Base-by-base conservation (phyloP, 192 early-diverging fungal genomes). In the Pilaira anomala region DNA sequence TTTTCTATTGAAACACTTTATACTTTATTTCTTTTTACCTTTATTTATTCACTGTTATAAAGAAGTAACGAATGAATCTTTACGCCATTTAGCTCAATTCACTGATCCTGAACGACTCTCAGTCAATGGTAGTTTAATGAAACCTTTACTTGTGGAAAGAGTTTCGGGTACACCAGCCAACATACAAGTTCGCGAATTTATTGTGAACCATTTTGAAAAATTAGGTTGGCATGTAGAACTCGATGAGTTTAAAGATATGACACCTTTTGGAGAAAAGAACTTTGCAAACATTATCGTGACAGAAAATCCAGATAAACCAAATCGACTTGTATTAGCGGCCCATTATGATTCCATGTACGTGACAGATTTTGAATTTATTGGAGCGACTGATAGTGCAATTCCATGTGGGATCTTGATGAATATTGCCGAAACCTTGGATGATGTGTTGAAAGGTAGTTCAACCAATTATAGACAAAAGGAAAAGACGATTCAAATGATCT, bases 261-360 rank as follows among this genome's bases (percentile, higher is more conserved):
- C 96, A 5, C 96, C 96, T 12, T 65, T 80, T 48, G 96, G 96
- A 6, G 22, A 65, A 28, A 88, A 85, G 55, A 58, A 67, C 1
- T 94, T 98, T 72, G 82, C 81, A 50, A 98, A 98, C 76, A 84
- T 96, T 51, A 88, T 98, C 61, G 91, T 87, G 29, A 98, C 96
- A 24, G 89, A 93, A 63, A 85, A 96, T 72, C 87, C 87, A 6
- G 60, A 80, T 12, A 89, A 91, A 1, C 65, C 72, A 40, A 80
- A 76, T 63, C 78, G 90, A 7, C 77, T 98, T 11, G 88, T 96
- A 22, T 75, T 98, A 48, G 91, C 92, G 0, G 96, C 94, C 2
- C 96, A 98, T 72, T 98, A 86, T 66, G 96, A 98, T 73, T 93
- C 91, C 48, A 96, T 95, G 64, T 87, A 89, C 52, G 83, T 90